Evolutionary conservation across 176 grass and related monocot species (phyloP), one percentile per base, ranked within the genome.

Genomic region (Raddia distichophylla): DNA sequence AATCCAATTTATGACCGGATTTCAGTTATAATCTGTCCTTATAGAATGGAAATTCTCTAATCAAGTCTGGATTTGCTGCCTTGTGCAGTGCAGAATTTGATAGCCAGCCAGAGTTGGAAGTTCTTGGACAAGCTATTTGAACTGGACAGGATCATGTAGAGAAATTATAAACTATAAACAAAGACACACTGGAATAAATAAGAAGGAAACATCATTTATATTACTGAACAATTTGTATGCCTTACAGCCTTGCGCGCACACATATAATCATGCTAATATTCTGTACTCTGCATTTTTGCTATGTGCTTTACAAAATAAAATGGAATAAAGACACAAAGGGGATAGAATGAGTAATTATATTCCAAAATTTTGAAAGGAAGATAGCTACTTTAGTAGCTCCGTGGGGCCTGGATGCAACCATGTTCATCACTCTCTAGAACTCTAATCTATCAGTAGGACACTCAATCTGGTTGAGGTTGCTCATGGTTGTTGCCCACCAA

Each of bases 401-500:
- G 55, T 82, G 72, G 72, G 83, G 16, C 79, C 64, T 54, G 40
- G 46, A 65, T 15, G 43, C 49, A 71, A 79, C 73, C 60, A 83
- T 79, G 74, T 8, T 58, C 67, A 60, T 52, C 67, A 74, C 18
- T 14, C 58, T 78, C 60, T 88, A 60, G 80, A 79, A 60, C 42
- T 51, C 74, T 66, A 79, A 66, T 60, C 67, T 81, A 54, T 54
- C 57, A 71, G 33, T 10, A 66, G 8, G 18, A 50, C 52, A 50
- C 52, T 74, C 61, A 53, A 53, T 5, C 37, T 54, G 10, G 52
- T 59, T 74, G 60, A 83, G 73, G 67, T 64, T 4, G 44, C 48
- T 61, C 60, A 62, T 75, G 75, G 62, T 53, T 80, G 69, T 45
- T 68, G n/a, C 59, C 75, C 86, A 83, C 67, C 74, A 65, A 47